Percentiles rank a stretch among this genome's conserved stretches.
These are phyloP conservation scores for Cunninghamia lanceolata DNA, from an alignment of 75 land plant species.

Conservation along the genomic window DNA sequence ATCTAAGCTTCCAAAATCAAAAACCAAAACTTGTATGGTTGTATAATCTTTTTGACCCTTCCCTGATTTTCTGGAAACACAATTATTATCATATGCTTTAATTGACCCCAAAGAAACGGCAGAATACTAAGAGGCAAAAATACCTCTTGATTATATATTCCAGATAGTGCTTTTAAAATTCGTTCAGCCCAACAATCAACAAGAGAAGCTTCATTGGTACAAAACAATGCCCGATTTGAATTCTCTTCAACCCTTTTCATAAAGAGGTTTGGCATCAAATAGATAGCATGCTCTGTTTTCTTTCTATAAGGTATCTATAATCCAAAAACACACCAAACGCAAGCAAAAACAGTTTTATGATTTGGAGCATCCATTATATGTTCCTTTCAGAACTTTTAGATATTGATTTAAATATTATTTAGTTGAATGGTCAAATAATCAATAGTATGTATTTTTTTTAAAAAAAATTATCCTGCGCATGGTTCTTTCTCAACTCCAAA, in stretches of 20 bases:
- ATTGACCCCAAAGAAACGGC: not conserved
- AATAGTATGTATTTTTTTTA: no score
- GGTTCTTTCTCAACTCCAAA: slow-evolving; percentile 86
- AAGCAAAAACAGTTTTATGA: not conserved
- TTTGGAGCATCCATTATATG: not conserved
- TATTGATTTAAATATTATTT: no score
- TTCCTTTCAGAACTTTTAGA: not conserved
- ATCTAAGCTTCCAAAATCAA: slow-evolving; percentile 81
- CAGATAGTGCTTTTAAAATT: slow-evolving; percentile 74
- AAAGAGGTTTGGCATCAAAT: slow-evolving; percentile 85
- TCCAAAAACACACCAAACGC: not conserved
- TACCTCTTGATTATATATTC: slow-evolving; percentile 72
- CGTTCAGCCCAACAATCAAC: slow-evolving; percentile 91
- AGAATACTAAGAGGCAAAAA: not conserved
- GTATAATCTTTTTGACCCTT: slow-evolving; percentile 74
- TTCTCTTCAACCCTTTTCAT: slow-evolving; percentile 78
- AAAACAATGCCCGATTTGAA: slow-evolving; percentile 79
- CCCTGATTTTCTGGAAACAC: slow-evolving; percentile 39
- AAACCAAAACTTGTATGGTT: slow-evolving; percentile 89
- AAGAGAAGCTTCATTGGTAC: slow-evolving; percentile 86
- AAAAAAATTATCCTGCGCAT: no score
- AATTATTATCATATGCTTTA: not conserved
- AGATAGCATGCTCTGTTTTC: slow-evolving; percentile 84
- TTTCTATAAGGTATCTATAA: slow-evolving; percentile 37
- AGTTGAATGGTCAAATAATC: no score